A percentile compares a stretch with the other conserved stretches of the same genome.
phyloP scores from a whole-genome alignment of 495 filamentous ascomycete genomes.

The Entonaema liquescens region DNA sequence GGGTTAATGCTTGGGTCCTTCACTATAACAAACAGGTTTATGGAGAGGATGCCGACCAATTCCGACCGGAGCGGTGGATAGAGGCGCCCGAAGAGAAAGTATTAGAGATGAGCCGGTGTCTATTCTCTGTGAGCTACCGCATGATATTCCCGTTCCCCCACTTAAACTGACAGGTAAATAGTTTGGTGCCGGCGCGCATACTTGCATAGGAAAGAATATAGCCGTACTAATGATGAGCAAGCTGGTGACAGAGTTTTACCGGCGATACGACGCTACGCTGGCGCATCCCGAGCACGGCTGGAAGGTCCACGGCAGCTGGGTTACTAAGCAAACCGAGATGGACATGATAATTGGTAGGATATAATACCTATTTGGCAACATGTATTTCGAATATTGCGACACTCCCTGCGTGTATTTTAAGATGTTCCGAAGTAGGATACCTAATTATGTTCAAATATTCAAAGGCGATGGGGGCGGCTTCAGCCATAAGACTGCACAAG shows the following conservation, averaged over 20 bases:
- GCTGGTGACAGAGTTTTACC: background rate
- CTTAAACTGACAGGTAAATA: too few relatives aligned
- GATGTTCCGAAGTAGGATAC: too few relatives aligned
- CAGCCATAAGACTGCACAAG: too few relatives aligned
- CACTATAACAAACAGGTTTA: slow-evolving; percentile 41
- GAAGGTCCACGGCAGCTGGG: background rate
- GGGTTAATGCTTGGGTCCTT: background rate
- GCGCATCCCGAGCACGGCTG: background rate
- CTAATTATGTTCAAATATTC: too few relatives aligned
- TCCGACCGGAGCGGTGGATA: slow-evolving; percentile 65
- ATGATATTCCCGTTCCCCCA: background rate
- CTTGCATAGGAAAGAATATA: background rate
- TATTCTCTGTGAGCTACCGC: slow-evolving; percentile 16
- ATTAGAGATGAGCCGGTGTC: background rate
- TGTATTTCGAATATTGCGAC: too few relatives aligned
- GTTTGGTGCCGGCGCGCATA: background rate
- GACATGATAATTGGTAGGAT: background rate
- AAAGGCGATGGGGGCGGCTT: too few relatives aligned
- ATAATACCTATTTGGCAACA: too few relatives aligned
- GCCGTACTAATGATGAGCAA: background rate
- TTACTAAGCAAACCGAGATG: background rate
- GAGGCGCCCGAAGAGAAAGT: slow-evolving; percentile 40
- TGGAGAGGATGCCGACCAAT: slow-evolving; percentile 60
- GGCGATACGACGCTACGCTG: background rate
- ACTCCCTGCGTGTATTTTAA: too few relatives aligned